phyloP scores from a whole-genome alignment of 495 filamentous ascomycete species.

The Tetracladium setigerum region DNA sequence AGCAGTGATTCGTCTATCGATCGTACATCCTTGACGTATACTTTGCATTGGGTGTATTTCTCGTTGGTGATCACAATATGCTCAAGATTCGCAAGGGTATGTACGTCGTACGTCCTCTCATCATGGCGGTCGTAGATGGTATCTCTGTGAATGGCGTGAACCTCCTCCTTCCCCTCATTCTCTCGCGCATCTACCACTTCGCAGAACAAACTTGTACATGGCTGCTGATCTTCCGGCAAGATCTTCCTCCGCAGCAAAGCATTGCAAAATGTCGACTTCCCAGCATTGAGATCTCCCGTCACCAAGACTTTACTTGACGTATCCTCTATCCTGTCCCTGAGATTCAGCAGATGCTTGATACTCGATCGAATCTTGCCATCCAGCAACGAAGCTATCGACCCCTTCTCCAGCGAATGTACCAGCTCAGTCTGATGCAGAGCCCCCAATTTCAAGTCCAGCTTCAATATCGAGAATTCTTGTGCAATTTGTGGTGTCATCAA shows the following conservation, averaged over 20 bases:
- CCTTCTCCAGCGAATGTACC: conserved; percentile 93
- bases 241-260: conserved; percentile 87
- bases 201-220: conserved; percentile 98
- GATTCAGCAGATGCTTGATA: conserved; percentile 76
- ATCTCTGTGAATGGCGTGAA: conserved; percentile 86
- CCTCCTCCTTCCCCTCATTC: conserved; percentile 86
- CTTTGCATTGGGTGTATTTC: conserved; percentile 88
- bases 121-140: conserved; percentile 76
- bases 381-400: conserved; percentile 77
- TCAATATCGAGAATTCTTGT: conserved; percentile 91
- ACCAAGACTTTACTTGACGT: conserved; percentile 95
- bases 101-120: conserved; percentile 89
- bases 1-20: conserved; percentile 88
- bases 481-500: conserved; percentile 89
- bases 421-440: conserved; percentile 78
- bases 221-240: conserved; percentile 92
- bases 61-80: conserved; percentile 82
- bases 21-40: conserved; percentile 89
- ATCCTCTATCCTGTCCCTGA: conserved; percentile 93
- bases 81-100: conserved; percentile 66
- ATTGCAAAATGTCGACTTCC: conserved; percentile 98
- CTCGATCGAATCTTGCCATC: conserved; percentile 92
- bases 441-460: conserved; percentile 88
- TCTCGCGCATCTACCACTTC: conserved; percentile 90
- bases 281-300: conserved; percentile 95